Evolutionary conservation across 108 stramenopile genomes (phyloP), one percentile per base, ranked within the genome.

Genomic region (Cyclostephanos tholiformis): DNA sequence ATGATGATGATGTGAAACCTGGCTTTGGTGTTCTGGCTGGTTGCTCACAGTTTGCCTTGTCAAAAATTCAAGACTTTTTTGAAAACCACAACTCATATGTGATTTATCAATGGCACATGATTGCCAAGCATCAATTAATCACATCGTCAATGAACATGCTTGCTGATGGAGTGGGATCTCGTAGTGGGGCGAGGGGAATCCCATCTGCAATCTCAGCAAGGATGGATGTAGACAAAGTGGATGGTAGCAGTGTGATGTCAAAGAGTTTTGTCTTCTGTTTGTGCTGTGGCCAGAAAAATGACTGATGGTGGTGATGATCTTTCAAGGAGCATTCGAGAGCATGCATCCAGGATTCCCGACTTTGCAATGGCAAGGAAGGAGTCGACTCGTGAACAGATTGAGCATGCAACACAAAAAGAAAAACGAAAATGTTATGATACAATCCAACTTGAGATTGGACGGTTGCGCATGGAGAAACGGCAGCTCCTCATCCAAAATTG

Each of bases 361-460:
- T 46, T 46, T 46, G 44, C n/a, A n/a, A n/a, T n/a, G n/a, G n/a
- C n/a, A n/a, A n/a, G n/a, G n/a, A n/a, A n/a, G n/a, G n/a, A n/a
- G 44, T 46, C 44, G 13, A 13, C 44, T 46, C 44, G 44, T 46
- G 13, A 46, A 46, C 44, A 46, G 44, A 46, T 46, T 46, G 44
- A 46, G 44, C 44, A 46, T 13, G 44, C 44, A 46, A 46, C 44
- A 46, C 44, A 46, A 46, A 46, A 46, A 46, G 44, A 46, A 46
- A 46, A 46, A 46, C 44, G 44, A 11, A 46, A 46, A 46, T 13
- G 44, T 46, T 46, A 11, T 46, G n/a, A n/a, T n/a, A n/a, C n/a
- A n/a, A n/a, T n/a, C n/a, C n/a, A n/a, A n/a, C n/a, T n/a, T n/a
- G n/a, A 46, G 44, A 46, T 46, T 46, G 44, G 44, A 46, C 44